Evolutionary conservation across 2,329 filamentous ascomycete species (phyloP), one percentile per base, ranked within the genome.

Genomic region (Acrocalymma vagum): DNA sequence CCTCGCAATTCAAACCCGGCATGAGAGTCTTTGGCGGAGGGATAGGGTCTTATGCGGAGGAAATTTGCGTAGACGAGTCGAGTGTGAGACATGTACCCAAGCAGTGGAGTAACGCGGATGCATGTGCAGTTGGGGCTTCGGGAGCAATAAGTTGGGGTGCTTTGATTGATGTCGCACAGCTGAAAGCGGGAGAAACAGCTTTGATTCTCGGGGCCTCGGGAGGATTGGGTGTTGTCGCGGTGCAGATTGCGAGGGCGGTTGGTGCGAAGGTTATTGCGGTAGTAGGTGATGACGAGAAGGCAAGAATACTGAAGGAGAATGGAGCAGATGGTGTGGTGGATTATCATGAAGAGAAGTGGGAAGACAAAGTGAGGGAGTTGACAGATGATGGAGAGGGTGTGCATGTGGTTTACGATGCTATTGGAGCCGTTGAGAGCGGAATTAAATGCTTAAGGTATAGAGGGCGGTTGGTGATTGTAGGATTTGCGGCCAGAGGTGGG

Each of bases 351-450:
- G 25, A 37, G 9, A 62, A 68, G 0, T 85, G 81, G 82, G 77
- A 76, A 55, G 66, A 76, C n/a, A 53, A 69, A 10, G 76, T 85
- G 3, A 63, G 74, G n/a, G 60, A 65, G 3, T 47, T 76, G 14
- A 83, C 79, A 1, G 64, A 62, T 1, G 70, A 60, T 1, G 74
- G 75, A 0, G 65, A 70, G 20, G 82, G 82, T 0, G 81, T 80
- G 2, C 75, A 85, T 63, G 72, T 82, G 0, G 77, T 84, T 9
- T 80, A 79, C 25, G 82, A 85, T 63, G 74, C 76, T 6, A 80
- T 84, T 9, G 81, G 82, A 1, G 70, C 80, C 16, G 78, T 84
- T 6, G 73, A 78, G 45, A 73, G 74, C 42, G 79, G 78, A 25
- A 58, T 85, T 18, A 75, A 75, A 42, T 82, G 79, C 49, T 62